A percentile compares a stretch with the other conserved stretches of the same genome.
Evolutionary conservation across 108 stramenopile genomes (phyloP).

Genomic region (Fistulifera pelliculosa): DNA sequence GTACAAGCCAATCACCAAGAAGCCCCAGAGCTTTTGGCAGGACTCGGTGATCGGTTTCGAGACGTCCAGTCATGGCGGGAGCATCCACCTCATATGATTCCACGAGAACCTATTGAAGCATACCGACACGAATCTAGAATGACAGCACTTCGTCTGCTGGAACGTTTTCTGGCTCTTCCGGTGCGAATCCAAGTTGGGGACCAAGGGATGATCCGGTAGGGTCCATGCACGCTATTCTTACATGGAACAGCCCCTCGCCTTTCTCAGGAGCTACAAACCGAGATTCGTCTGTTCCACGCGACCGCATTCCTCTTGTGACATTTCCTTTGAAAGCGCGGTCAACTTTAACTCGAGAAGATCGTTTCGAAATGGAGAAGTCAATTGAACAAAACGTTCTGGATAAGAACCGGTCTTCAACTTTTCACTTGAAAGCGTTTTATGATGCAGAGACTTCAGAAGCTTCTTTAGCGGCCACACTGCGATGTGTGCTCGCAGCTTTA

Average conservation of each 20-base stretch:
- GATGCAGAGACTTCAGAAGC: constrained; percentile 51
- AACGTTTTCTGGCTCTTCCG: constrained; percentile 22
- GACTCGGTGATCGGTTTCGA: constrained; percentile 7
- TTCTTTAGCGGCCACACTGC: constrained; percentile 54
- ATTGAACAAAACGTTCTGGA: constrained; percentile 56
- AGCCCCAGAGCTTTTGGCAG: background rate
- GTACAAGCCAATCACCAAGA: constrained; percentile 19
- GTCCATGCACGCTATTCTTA: constrained; percentile 42
- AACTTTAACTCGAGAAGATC: constrained; percentile 31
- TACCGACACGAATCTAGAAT: constrained; percentile 28
- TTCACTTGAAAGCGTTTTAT: constrained; percentile 44
- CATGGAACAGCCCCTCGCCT: constrained; percentile 44
- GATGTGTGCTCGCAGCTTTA: constrained; percentile 67
- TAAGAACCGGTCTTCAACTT: constrained; percentile 44
- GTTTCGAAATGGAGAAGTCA: constrained; percentile 63
- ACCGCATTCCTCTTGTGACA: constrained; percentile 30
- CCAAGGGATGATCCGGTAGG: constrained; percentile 58
- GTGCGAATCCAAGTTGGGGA: constrained; percentile 54
- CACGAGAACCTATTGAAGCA: constrained; percentile 1
- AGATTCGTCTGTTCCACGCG: background rate
- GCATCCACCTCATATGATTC: no score
- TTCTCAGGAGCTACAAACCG: constrained; percentile 1
- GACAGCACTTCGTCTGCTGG: constrained; percentile 21
- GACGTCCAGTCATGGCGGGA: no score
- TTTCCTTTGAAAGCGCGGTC: constrained; percentile 69